phyloP scores from a whole-genome alignment of 2,329 filamentous ascomycete species.

The Albophoma yamanashiensis region DNA sequence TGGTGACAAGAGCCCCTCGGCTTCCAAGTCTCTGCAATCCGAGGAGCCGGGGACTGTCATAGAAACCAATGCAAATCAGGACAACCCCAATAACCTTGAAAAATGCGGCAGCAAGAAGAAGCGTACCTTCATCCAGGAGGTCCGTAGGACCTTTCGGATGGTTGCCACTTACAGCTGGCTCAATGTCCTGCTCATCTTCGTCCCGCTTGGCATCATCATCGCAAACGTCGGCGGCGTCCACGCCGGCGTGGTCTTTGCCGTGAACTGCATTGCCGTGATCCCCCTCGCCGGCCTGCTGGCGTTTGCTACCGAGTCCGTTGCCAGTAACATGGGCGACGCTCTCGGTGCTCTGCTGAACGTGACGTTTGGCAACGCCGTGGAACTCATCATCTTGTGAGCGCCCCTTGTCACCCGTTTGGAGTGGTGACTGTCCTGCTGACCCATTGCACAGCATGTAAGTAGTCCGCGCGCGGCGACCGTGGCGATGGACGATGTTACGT shows the following conservation, averaged over 20 bases:
- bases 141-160: conserved; percentile 40
- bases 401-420: neutral
- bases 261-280: conserved; percentile 68
- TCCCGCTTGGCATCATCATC: conserved; percentile 64
- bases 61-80: conserved; percentile 21
- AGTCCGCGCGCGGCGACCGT: neutral
- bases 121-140: conserved; percentile 34
- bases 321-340: conserved; percentile 60
- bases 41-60: conserved; percentile 48
- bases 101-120: conserved; percentile 19
- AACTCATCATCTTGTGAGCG: conserved; percentile 63
- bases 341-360: conserved; percentile 65
- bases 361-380: conserved; percentile 70
- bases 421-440: neutral
- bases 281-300: conserved; percentile 62
- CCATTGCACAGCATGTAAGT: conserved; percentile 41
- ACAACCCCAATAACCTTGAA: conserved; percentile 5
- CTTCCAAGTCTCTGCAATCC: conserved; percentile 26
- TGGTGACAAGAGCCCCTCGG: conserved; percentile 15
- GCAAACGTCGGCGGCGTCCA: conserved; percentile 41
- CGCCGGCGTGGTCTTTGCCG: conserved; percentile 56
- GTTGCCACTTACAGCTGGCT: conserved; percentile 64
- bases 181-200: conserved; percentile 67
- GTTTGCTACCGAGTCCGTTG: conserved; percentile 66
- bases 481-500: neutral